Percentiles rank a stretch among this genome's conserved stretches.
Evolutionary conservation across 805 yeast species (phyloP).

Genomic region (Metschnikowia arizonensis): DNA sequence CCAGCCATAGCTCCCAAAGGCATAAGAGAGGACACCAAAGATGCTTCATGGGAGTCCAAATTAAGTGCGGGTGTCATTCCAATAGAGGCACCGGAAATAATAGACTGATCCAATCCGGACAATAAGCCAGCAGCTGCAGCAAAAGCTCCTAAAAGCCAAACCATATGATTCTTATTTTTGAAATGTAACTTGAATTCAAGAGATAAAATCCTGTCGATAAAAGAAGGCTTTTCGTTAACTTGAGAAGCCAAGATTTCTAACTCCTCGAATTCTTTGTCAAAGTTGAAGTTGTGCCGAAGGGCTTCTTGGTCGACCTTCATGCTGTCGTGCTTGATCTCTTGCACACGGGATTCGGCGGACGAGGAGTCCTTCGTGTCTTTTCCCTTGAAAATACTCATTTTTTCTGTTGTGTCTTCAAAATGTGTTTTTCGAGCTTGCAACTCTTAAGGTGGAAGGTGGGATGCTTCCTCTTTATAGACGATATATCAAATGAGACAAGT

Average conservation of each 20-base stretch:
- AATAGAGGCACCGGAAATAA: conserved; percentile 59
- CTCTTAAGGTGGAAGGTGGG: neutral
- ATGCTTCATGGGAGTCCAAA: conserved; percentile 41
- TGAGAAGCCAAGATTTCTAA: conserved; percentile 31
- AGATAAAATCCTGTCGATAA: conserved; percentile 34
- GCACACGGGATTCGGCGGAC: conserved; percentile 17
- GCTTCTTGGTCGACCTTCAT: conserved; percentile 26
- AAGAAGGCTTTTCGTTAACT: conserved; percentile 27
- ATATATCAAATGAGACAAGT: neutral
- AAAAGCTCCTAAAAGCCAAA: conserved; percentile 47
- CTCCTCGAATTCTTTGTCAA: conserved; percentile 33
- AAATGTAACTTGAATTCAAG: conserved; percentile 41
- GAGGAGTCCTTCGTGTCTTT: conserved; percentile 16
- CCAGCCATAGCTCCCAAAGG: conserved; percentile 71
- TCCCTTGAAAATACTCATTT: conserved; percentile 20
- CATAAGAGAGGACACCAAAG: conserved; percentile 56
- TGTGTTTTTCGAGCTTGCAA: neutral
- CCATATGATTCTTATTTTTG: conserved; percentile 40
- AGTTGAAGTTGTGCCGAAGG: conserved; percentile 30
- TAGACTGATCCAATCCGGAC: conserved; percentile 65
- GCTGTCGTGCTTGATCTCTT: conserved; percentile 18
- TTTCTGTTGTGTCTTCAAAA: neutral
- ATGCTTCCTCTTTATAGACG: conserved; percentile 1
- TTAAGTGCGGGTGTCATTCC: conserved; percentile 44
- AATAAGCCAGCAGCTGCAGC: conserved; percentile 63